phyloP scores from a whole-genome alignment of 176 grass and related monocot species.

The Zizania latifolia region DNA sequence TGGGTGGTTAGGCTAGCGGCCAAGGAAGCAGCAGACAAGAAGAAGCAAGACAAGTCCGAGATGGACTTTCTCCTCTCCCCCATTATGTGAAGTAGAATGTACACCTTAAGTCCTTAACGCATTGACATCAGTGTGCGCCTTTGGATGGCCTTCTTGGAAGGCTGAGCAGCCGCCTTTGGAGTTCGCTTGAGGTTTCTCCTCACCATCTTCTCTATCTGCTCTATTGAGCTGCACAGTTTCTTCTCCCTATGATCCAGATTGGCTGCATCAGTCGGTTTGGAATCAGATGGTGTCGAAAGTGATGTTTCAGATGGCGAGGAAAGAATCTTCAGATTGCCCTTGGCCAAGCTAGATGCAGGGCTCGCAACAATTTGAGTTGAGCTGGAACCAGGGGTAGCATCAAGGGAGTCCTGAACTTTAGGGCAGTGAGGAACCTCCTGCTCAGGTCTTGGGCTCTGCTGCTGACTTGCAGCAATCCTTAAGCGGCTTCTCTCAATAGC shows the following conservation, averaged over 20 bases:
- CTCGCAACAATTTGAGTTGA: slow-evolving; percentile 33
- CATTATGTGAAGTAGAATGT: slow-evolving; percentile 8
- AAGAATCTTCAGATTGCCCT: slow-evolving; percentile 24
- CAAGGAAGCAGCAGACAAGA: slow-evolving; percentile 21
- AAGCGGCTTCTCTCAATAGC: slow-evolving; percentile 58
- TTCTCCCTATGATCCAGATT: slow-evolving; percentile 37
- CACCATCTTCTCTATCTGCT: slow-evolving; percentile 68
- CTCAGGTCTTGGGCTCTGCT: slow-evolving; percentile 20
- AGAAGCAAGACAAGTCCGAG: slow-evolving; percentile 22
- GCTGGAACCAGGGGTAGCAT: slow-evolving; percentile 34
- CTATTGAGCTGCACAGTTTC: slow-evolving; percentile 71
- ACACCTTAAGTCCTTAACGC: slow-evolving; percentile 64
- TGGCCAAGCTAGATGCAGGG: slow-evolving; percentile 13
- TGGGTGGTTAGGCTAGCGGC: slow-evolving; percentile 15
- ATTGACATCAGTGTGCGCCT: slow-evolving; percentile 66
- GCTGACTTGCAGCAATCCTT: slow-evolving; percentile 44
- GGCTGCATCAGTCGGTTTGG: slow-evolving; percentile 23
- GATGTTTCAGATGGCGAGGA: slow-evolving; percentile 23
- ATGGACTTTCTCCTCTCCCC: slow-evolving; percentile 17
- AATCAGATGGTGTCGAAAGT: slow-evolving; percentile 21
- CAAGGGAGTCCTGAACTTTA: slow-evolving; percentile 9
- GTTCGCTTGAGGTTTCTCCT: slow-evolving; percentile 56
- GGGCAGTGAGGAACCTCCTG: background rate
- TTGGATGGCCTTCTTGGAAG: slow-evolving; percentile 44
- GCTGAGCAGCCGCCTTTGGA: slow-evolving; percentile 29